Conservation (phyloP, 495 filamentous ascomycete genomes). For the Amniculicola lignicola region DNA sequence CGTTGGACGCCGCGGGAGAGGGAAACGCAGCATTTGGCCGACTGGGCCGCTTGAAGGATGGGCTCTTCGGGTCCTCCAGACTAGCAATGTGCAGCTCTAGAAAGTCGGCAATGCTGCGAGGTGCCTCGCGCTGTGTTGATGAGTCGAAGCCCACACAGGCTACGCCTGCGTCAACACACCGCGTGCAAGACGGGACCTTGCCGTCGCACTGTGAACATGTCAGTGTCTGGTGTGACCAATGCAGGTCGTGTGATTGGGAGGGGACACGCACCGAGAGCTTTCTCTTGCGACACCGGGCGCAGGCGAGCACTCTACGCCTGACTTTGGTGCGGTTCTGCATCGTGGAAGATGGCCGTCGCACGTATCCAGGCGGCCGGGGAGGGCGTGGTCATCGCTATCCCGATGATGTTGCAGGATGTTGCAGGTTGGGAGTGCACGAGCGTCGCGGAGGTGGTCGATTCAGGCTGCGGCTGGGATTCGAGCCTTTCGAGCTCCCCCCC, state of each 20-base stretch:
- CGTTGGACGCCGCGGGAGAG: conserved; percentile 18
- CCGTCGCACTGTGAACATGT: conserved; percentile 22
- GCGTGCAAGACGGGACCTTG: conserved; percentile 21
- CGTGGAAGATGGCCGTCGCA: background rate
- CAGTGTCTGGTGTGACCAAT: conserved; percentile 3
- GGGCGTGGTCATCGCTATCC: conserved; percentile 9
- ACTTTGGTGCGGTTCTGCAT: conserved; percentile 27
- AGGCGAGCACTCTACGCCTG: conserved; percentile 24
- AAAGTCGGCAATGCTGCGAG: conserved; percentile 20
- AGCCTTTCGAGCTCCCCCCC: no score
- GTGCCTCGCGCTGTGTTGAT: conserved; percentile 21
- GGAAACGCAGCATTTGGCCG: conserved; percentile 4
- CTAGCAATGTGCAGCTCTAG: conserved; percentile 21
- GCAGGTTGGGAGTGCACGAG: background rate
- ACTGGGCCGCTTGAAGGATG: conserved; percentile 1
- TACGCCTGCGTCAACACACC: conserved; percentile 20
- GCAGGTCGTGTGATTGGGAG: background rate
- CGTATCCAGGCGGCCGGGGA: background rate
- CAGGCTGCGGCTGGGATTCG: no score
- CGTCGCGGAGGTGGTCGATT: background rate
- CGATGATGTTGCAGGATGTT: background rate
- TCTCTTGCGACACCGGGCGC: conserved; percentile 22
- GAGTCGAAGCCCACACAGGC: conserved; percentile 24
- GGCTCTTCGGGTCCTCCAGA: conserved; percentile 11
- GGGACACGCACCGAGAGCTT: conserved; percentile 19